These are phyloP conservation scores for Bondarzewia mesenterica DNA, from an alignment of 1,284 basidiomycete genomes.

Conservation along the genomic window DNA sequence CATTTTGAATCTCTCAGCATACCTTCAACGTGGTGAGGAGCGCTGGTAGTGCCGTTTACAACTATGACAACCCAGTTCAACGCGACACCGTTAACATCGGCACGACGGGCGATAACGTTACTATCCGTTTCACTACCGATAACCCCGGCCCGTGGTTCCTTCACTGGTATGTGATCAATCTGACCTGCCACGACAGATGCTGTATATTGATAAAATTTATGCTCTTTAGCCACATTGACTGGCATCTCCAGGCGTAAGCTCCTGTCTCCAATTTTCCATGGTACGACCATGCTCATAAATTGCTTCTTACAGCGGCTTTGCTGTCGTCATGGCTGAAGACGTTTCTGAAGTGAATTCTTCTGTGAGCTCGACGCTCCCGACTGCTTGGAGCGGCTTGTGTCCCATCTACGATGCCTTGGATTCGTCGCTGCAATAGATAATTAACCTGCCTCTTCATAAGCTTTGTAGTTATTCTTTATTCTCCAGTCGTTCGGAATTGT, in stretches of 20 bases:
- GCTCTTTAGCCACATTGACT: constrained; percentile 3
- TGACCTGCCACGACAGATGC: too few relatives aligned
- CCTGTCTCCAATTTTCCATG: neutral
- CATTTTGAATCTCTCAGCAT: constrained; percentile 11
- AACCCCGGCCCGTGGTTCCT: constrained; percentile 38
- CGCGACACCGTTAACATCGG: constrained; percentile 22
- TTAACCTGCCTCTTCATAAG: too few relatives aligned
- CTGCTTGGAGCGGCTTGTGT: neutral
- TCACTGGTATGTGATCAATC: neutral
- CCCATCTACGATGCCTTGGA: neutral
- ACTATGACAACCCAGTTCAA: constrained; percentile 30
- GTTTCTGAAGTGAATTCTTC: neutral
- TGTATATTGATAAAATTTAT: neutral
- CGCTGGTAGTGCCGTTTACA: constrained; percentile 20
- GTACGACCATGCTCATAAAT: neutral
- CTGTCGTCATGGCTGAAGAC: constrained; percentile 5
- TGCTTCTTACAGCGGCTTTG: too few relatives aligned
- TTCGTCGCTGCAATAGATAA: neutral
- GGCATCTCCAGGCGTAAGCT: constrained; percentile 2
- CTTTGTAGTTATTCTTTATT: too few relatives aligned
- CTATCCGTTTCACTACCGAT: constrained; percentile 28
- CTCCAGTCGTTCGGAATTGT: too few relatives aligned
- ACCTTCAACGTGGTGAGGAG: constrained; percentile 21
- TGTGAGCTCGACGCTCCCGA: neutral
- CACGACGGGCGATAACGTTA: constrained; percentile 16